Percentiles rank a stretch among this genome's conserved stretches.
phyloP scores from a whole-genome alignment of 2,329 filamentous ascomycete genomes.

The Plectosphaerella plurivora region DNA sequence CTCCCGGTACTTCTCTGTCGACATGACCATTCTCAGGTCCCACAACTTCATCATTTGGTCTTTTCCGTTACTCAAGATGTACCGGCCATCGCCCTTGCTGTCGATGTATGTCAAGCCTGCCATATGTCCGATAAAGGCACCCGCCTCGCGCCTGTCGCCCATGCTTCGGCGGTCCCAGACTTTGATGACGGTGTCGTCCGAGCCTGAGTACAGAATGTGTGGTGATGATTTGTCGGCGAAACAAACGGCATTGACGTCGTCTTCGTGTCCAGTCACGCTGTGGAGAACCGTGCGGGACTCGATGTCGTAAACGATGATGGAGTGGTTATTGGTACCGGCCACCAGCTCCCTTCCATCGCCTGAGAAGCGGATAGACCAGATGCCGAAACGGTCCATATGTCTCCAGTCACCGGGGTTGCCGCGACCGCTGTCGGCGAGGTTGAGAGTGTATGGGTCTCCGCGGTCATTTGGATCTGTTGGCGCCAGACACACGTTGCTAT shows the following conservation, averaged over 20 bases:
- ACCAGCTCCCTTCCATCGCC: constrained; percentile 89
- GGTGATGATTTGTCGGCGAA: constrained; percentile 86
- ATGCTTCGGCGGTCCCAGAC: constrained; percentile 96
- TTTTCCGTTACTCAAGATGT: constrained; percentile 90
- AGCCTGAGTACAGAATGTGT: constrained; percentile 93
- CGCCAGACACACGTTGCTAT: constrained; percentile 77
- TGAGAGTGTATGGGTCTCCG: constrained; percentile 74
- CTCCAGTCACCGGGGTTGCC: constrained; percentile 17
- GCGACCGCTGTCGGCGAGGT: constrained; percentile 53
- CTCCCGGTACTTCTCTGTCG: constrained; percentile 56
- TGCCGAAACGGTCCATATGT: constrained; percentile 45
- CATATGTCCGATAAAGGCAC: constrained; percentile 62
- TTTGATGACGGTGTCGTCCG: constrained; percentile 89
- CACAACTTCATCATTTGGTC: constrained; percentile 97
- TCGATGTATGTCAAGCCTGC: constrained; percentile 67
- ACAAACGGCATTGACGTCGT: constrained; percentile 95
- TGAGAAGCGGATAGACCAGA: constrained; percentile 90
- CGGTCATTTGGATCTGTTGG: constrained; percentile 79
- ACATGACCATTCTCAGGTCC: constrained; percentile 89
- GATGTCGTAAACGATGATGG: constrained; percentile 88
- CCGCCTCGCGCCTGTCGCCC: constrained; percentile 70
- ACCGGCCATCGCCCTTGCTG: constrained; percentile 67
- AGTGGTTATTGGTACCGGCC: constrained; percentile 74
- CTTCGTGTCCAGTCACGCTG: constrained; percentile 69
- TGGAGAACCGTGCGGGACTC: constrained; percentile 74